Conservation (phyloP, 2,329 filamentous ascomycete genomes). For the Monilinia fructigena region DNA sequence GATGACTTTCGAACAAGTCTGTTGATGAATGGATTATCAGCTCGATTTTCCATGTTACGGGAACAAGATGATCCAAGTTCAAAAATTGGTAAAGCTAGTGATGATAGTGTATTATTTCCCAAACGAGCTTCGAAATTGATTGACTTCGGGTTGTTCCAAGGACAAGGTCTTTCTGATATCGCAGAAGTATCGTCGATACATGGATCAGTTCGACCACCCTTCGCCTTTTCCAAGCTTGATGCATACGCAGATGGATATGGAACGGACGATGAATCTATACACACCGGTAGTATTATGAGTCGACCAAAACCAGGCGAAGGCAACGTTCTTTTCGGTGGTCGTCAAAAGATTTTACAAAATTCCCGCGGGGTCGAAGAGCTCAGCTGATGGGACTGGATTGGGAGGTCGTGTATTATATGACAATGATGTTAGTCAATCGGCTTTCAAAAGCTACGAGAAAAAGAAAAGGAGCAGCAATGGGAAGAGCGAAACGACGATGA, state of each 20-base stretch:
- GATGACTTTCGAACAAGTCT: slow-evolving; percentile 96
- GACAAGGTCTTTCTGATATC: slow-evolving; percentile 70
- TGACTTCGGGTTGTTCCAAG: slow-evolving; percentile 52
- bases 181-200: slow-evolving; percentile 84
- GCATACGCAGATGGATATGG: slow-evolving; percentile 64
- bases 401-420: slow-evolving; percentile 74
- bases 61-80: slow-evolving; percentile 92
- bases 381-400: slow-evolving; percentile 50
- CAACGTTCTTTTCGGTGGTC: slow-evolving; percentile 89
- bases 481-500: slow-evolving; percentile 41
- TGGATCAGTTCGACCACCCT: slow-evolving; percentile 58
- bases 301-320: slow-evolving; percentile 80
- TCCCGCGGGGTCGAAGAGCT: slow-evolving; percentile 49
- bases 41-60: slow-evolving; percentile 92
- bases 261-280: slow-evolving; percentile 63
- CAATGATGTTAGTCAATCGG: slow-evolving; percentile 77
- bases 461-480: slow-evolving; percentile 43
- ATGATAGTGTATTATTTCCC: slow-evolving; percentile 86
- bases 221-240: slow-evolving; percentile 58
- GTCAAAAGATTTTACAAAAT: slow-evolving; percentile 97
- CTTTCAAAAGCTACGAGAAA: slow-evolving; percentile 69
- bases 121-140: slow-evolving; percentile 79
- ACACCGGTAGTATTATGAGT: slow-evolving; percentile 73
- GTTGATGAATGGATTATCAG: slow-evolving; percentile 91
- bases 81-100: slow-evolving; percentile 88